Evolutionary conservation across 768 basidiomycete genomes (phyloP), one percentile per base, ranked within the genome.

Genomic region (Chlorophyllum brunneum): DNA sequence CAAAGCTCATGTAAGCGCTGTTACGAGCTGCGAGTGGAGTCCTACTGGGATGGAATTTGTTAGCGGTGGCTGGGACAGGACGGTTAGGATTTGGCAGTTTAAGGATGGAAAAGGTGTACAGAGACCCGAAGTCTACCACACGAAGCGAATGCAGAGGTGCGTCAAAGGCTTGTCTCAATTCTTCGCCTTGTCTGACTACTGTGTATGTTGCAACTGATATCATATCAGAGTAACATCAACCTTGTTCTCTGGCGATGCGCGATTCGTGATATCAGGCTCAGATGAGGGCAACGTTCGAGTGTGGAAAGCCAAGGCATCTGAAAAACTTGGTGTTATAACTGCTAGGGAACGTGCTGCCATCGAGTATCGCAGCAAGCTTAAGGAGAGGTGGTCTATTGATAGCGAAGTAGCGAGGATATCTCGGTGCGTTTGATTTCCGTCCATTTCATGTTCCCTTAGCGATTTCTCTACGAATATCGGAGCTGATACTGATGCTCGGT

Each of bases 71-170:
- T 98, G 95, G 86, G 97, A 99, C 67, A 80, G 95, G 39, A 98
- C 95, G 2, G 78, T 98, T 39, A 76, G 95, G 54, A 81, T 98
- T 66, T 99, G 95, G 95, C 51, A 49, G 11, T 54, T 54, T 42
- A 56, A 56, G 23, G 58, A 59, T 41, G 58, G 55, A 11, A 56
- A 54, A 16, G 58, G 50, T 16, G 51, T 34, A 23, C 39, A 54
- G 41, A 59, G 91, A 88, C 23, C 81, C 77, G 36, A 98, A 65
- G 86, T 94, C 5, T 99, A 98, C 64, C 95, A 98, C 67, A 95
- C 94, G 13, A 98, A 98, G 71, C 89, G 97, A 39, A 99, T 99
- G 97, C 97, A 98, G 68, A 81, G 94, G 91, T 92, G 45, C 33
- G 73, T 54, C 30, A 29, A 33, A 41, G 10, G 47, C 36, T 36